Percentiles rank a stretch among this genome's conserved stretches.
phyloP scores from a whole-genome alignment of 1,139 yeast species.

The Sugiyamaella japonica region DNA sequence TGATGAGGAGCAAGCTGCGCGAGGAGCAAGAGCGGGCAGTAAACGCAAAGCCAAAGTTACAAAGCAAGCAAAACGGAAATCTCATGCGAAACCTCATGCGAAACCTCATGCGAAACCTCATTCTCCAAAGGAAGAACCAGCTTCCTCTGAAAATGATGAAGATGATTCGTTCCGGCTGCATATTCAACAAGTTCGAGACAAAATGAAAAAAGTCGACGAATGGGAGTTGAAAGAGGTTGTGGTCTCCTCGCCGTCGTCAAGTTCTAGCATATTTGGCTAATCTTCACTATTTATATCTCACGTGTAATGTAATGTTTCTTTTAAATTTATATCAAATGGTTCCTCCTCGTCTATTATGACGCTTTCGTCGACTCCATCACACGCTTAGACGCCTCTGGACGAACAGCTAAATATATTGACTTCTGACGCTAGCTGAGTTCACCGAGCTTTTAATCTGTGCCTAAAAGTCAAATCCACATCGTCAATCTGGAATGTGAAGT shows the following conservation, averaged over 20 bases:
- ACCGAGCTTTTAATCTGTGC: too few species aligned
- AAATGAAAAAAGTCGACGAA: slow-evolving; percentile 23
- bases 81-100: too few species aligned
- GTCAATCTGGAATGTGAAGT: too few species aligned
- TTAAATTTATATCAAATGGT: not conserved
- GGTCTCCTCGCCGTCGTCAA: slow-evolving; percentile 11
- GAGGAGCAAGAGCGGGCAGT: not conserved
- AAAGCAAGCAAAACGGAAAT: not conserved
- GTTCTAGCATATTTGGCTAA: not conserved
- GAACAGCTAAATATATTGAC: too few species aligned
- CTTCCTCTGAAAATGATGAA: not conserved
- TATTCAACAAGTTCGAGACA: slow-evolving; percentile 12
- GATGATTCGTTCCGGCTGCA: slow-evolving; percentile 1
- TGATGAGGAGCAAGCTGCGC: not conserved
- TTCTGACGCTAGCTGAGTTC: too few species aligned
- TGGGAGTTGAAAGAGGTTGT: slow-evolving; percentile 24
- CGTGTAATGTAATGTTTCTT: not conserved
- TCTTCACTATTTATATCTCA: not conserved
- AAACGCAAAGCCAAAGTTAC: not conserved
- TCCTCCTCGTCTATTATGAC: not conserved
- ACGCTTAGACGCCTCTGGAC: too few species aligned
- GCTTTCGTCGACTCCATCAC: too few species aligned
- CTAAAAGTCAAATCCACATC: too few species aligned
- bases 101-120: too few species aligned
- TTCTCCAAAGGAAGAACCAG: not conserved